These are phyloP conservation scores for Neurospora sp. DNA, from an alignment of 495 filamentous ascomycete species.

Conservation along the genomic window DNA sequence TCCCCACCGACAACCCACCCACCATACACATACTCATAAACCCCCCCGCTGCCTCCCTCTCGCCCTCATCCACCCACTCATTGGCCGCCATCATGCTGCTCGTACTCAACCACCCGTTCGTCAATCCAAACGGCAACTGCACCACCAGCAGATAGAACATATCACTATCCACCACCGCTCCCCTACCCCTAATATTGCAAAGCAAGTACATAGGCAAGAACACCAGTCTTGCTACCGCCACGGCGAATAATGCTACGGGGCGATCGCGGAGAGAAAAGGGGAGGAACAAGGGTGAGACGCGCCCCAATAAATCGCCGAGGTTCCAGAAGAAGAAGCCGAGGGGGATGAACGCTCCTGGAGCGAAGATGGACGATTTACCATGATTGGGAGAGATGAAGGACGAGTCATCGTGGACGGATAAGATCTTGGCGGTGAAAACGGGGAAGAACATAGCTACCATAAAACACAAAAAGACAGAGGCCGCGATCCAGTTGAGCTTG, in stretches of 20 bases:
- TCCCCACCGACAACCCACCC: constrained; percentile 71
- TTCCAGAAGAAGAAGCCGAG: constrained; percentile 94
- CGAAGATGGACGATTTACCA: constrained; percentile 35
- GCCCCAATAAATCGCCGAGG: constrained; percentile 68
- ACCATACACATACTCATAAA: constrained; percentile 92
- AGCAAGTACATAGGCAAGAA: constrained; percentile 84
- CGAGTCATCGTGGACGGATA: constrained; percentile 51
- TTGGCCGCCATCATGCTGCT: constrained; percentile 85
- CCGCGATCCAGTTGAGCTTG: constrained; percentile 63
- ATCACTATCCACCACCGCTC: constrained; percentile 66
- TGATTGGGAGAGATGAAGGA: constrained; percentile 21
- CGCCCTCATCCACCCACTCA: constrained; percentile 64
- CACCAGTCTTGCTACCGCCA: constrained; percentile 49
- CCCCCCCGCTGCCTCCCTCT: constrained; percentile 79
- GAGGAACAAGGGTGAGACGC: constrained; percentile 58
- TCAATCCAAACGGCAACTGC: constrained; percentile 71
- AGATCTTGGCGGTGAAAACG: constrained; percentile 75
- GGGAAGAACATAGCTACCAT: constrained; percentile 86
- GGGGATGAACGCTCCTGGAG: constrained; percentile 72
- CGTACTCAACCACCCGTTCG: constrained; percentile 77
- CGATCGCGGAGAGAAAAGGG: constrained; percentile 47
- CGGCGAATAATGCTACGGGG: constrained; percentile 52
- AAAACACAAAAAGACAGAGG: constrained; percentile 69
- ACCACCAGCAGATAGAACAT: constrained; percentile 79
- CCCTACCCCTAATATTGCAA: constrained; percentile 69